A percentile compares a stretch with the other conserved stretches of the same genome.
Conservation (phyloP, 305 asterid species). For the Plantago rigida region DNA sequence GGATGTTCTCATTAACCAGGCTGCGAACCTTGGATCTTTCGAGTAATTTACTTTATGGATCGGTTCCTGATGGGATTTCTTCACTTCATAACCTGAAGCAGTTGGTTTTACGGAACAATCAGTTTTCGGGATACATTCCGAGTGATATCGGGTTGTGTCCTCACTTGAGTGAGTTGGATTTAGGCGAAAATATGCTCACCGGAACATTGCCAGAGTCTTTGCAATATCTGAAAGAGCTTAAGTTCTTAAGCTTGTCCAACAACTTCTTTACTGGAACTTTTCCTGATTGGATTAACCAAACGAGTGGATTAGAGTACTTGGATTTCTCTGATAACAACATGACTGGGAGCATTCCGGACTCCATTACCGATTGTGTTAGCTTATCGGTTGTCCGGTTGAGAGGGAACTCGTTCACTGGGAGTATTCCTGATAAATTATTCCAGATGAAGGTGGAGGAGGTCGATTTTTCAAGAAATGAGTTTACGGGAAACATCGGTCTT, state of each 20-base stretch:
- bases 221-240: constrained; percentile 38
- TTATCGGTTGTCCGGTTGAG: constrained; percentile 45
- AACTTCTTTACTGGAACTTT: constrained; percentile 57
- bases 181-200: constrained; percentile 44
- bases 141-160: constrained; percentile 65
- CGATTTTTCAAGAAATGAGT: constrained; percentile 61
- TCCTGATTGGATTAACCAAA: constrained; percentile 56
- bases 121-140: constrained; percentile 57
- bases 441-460: constrained; percentile 56
- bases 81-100: constrained; percentile 57
- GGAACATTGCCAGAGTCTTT: constrained; percentile 51
- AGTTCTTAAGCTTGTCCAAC: constrained; percentile 35
- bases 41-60: constrained; percentile 46
- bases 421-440: constrained; percentile 53
- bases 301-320: constrained; percentile 39
- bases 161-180: constrained; percentile 48
- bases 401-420: constrained; percentile 50
- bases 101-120: constrained; percentile 43
- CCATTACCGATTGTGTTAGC: constrained; percentile 33
- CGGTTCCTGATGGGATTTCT: constrained; percentile 46
- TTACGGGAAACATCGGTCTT: constrained; percentile 51
- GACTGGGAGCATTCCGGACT: constrained; percentile 50
- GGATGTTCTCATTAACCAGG: constrained; percentile 46
- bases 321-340: constrained; percentile 49
- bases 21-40: constrained; percentile 75